These are phyloP conservation scores for Vaccinium darrowii DNA, from an alignment of 148 eudicot genomes.

Conservation along the genomic window DNA sequence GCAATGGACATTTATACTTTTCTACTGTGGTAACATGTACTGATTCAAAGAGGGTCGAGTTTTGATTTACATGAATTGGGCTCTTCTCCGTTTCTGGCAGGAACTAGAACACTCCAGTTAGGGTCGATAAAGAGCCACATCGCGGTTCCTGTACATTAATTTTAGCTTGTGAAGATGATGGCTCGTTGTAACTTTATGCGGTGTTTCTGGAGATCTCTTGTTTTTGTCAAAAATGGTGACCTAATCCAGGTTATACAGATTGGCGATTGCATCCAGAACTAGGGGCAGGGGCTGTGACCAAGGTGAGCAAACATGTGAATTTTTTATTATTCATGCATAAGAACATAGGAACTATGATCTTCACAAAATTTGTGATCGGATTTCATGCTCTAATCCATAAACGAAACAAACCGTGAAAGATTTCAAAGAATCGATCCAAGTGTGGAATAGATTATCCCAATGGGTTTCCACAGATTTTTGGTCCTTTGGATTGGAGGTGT, in stretches of 20 bases:
- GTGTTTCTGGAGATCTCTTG: background rate
- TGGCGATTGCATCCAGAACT: background rate
- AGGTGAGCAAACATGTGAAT: background rate
- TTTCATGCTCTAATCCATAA: background rate
- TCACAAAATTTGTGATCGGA: background rate
- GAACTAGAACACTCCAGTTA: background rate
- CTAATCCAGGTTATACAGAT: background rate
- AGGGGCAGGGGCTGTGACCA: background rate
- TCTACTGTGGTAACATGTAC: background rate
- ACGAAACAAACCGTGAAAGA: background rate
- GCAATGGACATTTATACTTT: background rate
- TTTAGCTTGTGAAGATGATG: background rate
- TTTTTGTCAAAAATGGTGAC: background rate
- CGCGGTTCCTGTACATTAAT: background rate
- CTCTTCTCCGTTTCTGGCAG: background rate
- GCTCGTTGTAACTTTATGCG: background rate
- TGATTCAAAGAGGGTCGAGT: background rate
- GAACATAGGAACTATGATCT: background rate
- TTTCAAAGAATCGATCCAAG: background rate
- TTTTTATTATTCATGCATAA: background rate
- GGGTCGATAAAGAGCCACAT: background rate
- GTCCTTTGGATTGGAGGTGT: background rate
- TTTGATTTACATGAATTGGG: background rate
- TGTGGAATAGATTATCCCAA: background rate
- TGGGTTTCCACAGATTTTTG: background rate